Conservation (phyloP, 2,329 filamentous ascomycete species). For the Clarireedia monteithiana region DNA sequence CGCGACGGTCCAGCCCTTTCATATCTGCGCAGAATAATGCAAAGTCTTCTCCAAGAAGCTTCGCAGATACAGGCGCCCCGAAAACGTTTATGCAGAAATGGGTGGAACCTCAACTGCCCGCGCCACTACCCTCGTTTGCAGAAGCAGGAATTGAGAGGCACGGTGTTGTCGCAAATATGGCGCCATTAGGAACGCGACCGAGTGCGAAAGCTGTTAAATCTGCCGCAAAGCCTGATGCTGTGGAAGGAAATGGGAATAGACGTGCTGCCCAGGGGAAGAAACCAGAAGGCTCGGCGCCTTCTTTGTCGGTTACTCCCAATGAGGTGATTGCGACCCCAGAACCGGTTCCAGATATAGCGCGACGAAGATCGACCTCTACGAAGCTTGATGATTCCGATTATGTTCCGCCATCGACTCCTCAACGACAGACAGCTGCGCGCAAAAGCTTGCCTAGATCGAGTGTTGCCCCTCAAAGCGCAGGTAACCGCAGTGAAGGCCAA, state of each 20-base stretch:
- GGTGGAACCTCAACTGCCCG: conserved; percentile 49
- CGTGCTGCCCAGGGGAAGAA: conserved; percentile 17
- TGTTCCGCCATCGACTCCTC: conserved; percentile 5
- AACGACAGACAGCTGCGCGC: conserved; percentile 13
- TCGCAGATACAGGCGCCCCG: conserved; percentile 12
- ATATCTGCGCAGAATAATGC: conserved; percentile 13
- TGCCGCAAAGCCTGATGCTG: conserved; percentile 20
- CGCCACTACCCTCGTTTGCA: conserved; percentile 61
- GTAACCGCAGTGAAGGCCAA: conserved; percentile 6
- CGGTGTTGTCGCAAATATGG: conserved; percentile 78
- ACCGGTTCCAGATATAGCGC: conserved; percentile 11
- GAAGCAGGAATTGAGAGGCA: conserved; percentile 63
- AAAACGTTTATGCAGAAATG: conserved; percentile 34
- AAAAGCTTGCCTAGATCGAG: conserved; percentile 15
- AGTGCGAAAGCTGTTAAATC: conserved; percentile 49
- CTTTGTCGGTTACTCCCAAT: conserved; percentile 20
- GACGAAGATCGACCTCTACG: conserved; percentile 13
- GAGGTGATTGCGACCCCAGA: conserved; percentile 22
- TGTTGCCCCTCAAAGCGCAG: conserved; percentile 4
- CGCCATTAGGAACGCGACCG: conserved; percentile 67
- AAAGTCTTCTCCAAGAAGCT: conserved; percentile 7
- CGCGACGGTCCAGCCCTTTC: conserved; percentile 25
- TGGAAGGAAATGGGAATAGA: conserved; percentile 12
- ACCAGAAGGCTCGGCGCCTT: conserved; percentile 17
- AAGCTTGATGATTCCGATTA: conserved; percentile 11